Evolutionary conservation across 2,329 filamentous ascomycete species (phyloP).

Genomic region (Aspergillus fijiensis): DNA sequence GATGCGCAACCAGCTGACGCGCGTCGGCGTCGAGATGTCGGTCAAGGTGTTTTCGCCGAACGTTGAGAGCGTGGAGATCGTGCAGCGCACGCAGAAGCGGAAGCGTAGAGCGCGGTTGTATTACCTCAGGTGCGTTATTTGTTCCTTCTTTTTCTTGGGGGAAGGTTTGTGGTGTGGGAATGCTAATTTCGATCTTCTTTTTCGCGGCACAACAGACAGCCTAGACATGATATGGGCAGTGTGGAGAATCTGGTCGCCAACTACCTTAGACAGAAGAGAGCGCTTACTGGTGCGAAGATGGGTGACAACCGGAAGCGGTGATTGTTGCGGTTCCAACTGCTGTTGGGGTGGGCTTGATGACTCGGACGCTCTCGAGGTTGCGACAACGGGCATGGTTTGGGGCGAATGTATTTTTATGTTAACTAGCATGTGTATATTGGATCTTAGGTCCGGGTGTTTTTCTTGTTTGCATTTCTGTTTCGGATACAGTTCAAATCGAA

Average conservation of each 20-base stretch:
- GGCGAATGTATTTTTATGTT: conserved; percentile 10
- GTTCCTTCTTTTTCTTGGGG: conserved; percentile 8
- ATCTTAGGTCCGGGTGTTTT: not conserved
- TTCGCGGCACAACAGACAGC: conserved; percentile 50
- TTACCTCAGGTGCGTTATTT: conserved; percentile 67
- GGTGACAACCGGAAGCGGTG: not conserved
- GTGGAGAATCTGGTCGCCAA: conserved; percentile 75
- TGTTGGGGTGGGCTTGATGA: not conserved
- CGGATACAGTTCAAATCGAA: not conserved
- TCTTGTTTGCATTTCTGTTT: conserved; percentile 4
- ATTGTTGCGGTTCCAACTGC: not conserved
- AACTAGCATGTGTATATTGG: conserved; percentile 10
- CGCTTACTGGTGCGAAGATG: conserved; percentile 33
- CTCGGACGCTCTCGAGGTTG: no score
- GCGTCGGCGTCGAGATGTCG: conserved; percentile 94
- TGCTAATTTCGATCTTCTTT: conserved; percentile 13
- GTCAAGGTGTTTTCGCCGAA: conserved; percentile 92
- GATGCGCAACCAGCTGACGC: conserved; percentile 80
- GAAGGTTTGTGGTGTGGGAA: not conserved
- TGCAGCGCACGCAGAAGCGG: conserved; percentile 80
- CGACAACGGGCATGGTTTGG: not conserved
- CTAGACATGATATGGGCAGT: conserved; percentile 81
- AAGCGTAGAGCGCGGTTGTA: conserved; percentile 83
- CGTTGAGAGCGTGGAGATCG: conserved; percentile 87
- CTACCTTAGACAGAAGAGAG: conserved; percentile 58